Evolutionary conservation across 495 filamentous ascomycete species (phyloP), one percentile per base, ranked within the genome.

Genomic region (Umbilicaria muhlenbergii): DNA sequence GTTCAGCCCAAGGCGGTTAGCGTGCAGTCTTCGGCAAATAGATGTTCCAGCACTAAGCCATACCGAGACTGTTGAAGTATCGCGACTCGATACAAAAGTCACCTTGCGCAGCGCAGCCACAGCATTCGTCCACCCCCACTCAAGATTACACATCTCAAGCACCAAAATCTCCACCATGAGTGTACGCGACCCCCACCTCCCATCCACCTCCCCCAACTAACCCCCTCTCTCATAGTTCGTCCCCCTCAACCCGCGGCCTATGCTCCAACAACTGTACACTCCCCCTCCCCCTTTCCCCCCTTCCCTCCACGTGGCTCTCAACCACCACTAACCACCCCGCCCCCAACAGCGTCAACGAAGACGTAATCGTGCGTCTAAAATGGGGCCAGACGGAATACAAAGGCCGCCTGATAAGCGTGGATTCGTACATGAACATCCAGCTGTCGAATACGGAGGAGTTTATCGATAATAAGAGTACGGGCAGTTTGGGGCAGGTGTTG

Each of bases 381-480:
- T 98, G 91, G 91, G 86, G 86, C 51, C 78, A 94, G 58, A 91
- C 86, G 31, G 92, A 96, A 65, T 98, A 96, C 74, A 86, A 84
- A 58, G 91, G 91, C 51, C 75, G 72, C 36, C 75, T 98, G 43
- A 84, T 96, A 52, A 83, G 74, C 64, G 83, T 94, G 51, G 91
- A 98, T 67, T 87, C 81, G 54, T 98, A 96, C 74, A 94, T 98
- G 88, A 98, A 98, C 67, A 77, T 98, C 48, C 83, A 95, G 63
- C 73, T 98, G 41, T 73, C 73, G 53, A 76, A 80, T 53, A 86
- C 91, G 39, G 84, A 92, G 65, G 92, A 96, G 57, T 94, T 74
- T 65, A 80, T 94, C 50, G 79, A 91, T 63, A 83, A 82, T 43
- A 86, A 91, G 73, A 79, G 73, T 55, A 84, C 81, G 28, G 87